phyloP scores from a whole-genome alignment of 495 filamentous ascomycete species.

The Neurospora terricola region DNA sequence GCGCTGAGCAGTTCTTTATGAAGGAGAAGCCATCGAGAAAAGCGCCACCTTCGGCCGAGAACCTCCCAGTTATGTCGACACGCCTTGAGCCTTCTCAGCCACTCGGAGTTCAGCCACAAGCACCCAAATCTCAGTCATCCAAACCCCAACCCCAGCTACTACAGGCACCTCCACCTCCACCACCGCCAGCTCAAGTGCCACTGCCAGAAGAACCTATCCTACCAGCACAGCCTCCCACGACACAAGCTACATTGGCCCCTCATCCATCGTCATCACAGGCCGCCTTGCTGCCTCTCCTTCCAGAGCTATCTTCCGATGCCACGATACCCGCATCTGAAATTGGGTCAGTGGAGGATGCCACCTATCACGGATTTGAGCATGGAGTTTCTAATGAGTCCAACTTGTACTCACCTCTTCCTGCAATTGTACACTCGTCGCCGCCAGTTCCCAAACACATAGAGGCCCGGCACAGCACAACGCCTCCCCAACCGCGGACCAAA shows the following conservation, averaged over 20 bases:
- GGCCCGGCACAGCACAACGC: constrained; percentile 57
- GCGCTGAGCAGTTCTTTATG: constrained; percentile 77
- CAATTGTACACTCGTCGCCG: constrained; percentile 71
- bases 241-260: constrained; percentile 23
- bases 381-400: constrained; percentile 46
- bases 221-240: constrained; percentile 18
- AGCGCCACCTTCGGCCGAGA: constrained; percentile 29
- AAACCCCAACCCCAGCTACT: constrained; percentile 6
- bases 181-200: not conserved
- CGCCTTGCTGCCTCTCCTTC: constrained; percentile 15
- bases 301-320: constrained; percentile 84
- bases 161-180: not conserved
- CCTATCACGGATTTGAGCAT: constrained; percentile 34
- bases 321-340: constrained; percentile 83
- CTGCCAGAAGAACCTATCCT: constrained; percentile 18
- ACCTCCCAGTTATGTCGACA: constrained; percentile 37
- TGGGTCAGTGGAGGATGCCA: constrained; percentile 50
- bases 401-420: constrained; percentile 48
- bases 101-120: not conserved
- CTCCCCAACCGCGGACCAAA: constrained; percentile 50
- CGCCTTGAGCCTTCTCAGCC: constrained; percentile 29
- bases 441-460: constrained; percentile 59
- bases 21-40: constrained; percentile 66
- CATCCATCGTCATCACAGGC: constrained; percentile 22
- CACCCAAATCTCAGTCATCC: not conserved